These are phyloP conservation scores for Groenewaldozyma salmanticensis DNA, from an alignment of 805 yeast species.

Conservation along the genomic window DNA sequence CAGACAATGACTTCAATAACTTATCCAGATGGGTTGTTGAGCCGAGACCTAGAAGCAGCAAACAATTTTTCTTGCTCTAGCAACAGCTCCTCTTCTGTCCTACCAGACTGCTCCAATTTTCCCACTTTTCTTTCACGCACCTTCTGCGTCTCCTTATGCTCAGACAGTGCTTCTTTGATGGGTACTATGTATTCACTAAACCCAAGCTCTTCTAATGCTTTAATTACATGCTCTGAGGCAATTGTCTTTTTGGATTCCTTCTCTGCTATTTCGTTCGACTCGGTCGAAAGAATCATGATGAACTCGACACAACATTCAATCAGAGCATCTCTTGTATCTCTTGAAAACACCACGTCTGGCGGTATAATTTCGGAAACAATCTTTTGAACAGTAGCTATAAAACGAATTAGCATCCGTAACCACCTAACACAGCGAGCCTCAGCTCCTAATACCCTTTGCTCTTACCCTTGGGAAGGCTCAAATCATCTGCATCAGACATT, in stretches of 20 bases:
- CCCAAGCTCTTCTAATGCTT: constrained; percentile 80
- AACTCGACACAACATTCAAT: constrained; percentile 96
- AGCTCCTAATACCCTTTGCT: not conserved
- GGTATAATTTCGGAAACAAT: constrained; percentile 86
- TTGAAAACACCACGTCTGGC: constrained; percentile 74
- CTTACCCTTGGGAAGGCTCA: constrained; percentile 25
- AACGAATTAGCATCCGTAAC: constrained; percentile 11
- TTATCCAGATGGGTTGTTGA: constrained; percentile 9
- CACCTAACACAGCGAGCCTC: not conserved
- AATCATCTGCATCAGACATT: constrained; percentile 23
- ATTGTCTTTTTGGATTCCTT: constrained; percentile 93
- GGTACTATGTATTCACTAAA: constrained; percentile 77
- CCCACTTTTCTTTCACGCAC: constrained; percentile 82
- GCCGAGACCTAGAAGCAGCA: constrained; percentile 28
- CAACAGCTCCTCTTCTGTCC: constrained; percentile 84
- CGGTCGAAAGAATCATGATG: constrained; percentile 87
- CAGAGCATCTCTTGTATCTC: constrained; percentile 89
- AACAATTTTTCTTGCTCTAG: constrained; percentile 90
- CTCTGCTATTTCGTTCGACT: constrained; percentile 92
- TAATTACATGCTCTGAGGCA: constrained; percentile 90
- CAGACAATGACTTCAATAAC: not conserved
- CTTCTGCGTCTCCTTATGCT: constrained; percentile 81
- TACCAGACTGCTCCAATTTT: constrained; percentile 86
- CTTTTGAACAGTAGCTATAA: constrained; percentile 88
- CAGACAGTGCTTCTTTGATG: constrained; percentile 66